Conservation (phyloP, 768 basidiomycete species). For the Glaciozyma antarctica region DNA sequence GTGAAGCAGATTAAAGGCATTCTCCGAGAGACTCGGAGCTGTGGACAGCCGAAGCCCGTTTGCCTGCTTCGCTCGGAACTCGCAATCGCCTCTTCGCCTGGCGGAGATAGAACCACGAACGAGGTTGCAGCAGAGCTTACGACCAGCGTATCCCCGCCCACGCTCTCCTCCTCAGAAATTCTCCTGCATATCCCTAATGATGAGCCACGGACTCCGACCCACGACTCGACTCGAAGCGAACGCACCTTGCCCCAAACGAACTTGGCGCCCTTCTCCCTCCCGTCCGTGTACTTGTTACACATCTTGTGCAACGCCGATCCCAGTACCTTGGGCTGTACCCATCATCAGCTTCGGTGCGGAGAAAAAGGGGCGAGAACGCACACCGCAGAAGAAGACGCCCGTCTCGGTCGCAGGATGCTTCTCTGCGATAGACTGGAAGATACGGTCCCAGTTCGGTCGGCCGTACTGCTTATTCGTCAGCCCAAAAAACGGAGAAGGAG, state of each 20-base stretch:
- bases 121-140: no score
- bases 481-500: constrained; percentile 54
- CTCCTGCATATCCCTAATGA: no score
- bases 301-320: constrained; percentile 53
- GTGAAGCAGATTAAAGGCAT: no score
- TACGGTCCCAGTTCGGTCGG: constrained; percentile 34
- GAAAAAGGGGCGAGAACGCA: constrained; percentile 49
- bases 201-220: no score
- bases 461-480: constrained; percentile 21
- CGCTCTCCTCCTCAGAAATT: no score
- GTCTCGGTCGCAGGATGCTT: constrained; percentile 75
- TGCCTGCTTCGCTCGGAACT: no score
- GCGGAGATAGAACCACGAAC: no score
- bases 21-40: no score
- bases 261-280: constrained; percentile 54
- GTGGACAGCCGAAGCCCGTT: no score
- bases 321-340: constrained; percentile 13
- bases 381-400: constrained; percentile 70
- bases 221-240: no score
- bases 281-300: constrained; percentile 75
- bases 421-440: constrained; percentile 54
- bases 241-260: constrained; percentile 80
- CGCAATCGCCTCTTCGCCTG: no score
- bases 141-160: no score
- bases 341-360: background rate